A percentile compares a stretch with the other conserved stretches of the same genome.
Evolutionary conservation across 176 grass and related monocot genomes (phyloP).

Genomic region (Aegilops sharonensis): DNA sequence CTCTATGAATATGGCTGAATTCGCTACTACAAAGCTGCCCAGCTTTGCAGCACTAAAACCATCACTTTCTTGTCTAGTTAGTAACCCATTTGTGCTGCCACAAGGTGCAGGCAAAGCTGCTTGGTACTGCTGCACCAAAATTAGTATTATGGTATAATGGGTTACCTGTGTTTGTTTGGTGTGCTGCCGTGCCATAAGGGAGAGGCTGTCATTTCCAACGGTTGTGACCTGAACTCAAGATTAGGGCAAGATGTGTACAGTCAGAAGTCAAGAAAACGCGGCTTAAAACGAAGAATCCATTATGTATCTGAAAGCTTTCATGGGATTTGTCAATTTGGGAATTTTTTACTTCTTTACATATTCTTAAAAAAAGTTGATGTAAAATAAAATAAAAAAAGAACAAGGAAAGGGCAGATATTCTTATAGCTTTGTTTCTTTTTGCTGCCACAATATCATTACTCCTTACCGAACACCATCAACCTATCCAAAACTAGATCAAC

Average conservation of each 20-base stretch:
- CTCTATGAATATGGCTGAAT: neutral
- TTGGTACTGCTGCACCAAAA: neutral
- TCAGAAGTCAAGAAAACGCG: neutral
- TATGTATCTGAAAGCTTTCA: neutral
- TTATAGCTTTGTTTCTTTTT: neutral
- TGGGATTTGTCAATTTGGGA: neutral
- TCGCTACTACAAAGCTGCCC: neutral
- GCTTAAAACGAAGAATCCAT: neutral
- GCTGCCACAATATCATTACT: neutral
- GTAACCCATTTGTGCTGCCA: neutral
- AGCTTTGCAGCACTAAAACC: neutral
- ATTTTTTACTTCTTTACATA: neutral
- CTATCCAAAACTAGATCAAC: slow-evolving; percentile 6
- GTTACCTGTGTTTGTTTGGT: neutral
- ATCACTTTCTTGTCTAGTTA: neutral
- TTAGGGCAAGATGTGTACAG: neutral
- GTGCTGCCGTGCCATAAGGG: neutral
- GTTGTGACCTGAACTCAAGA: neutral
- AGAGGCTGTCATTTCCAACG: neutral
- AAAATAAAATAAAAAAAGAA: neutral
- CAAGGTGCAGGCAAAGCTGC: neutral
- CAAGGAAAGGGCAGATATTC: neutral
- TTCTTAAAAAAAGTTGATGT: neutral
- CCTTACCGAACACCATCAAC: neutral
- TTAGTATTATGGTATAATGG: neutral